Conservation (phyloP, 2,329 filamentous ascomycete genomes). For the Xylariaceae sp. region DNA sequence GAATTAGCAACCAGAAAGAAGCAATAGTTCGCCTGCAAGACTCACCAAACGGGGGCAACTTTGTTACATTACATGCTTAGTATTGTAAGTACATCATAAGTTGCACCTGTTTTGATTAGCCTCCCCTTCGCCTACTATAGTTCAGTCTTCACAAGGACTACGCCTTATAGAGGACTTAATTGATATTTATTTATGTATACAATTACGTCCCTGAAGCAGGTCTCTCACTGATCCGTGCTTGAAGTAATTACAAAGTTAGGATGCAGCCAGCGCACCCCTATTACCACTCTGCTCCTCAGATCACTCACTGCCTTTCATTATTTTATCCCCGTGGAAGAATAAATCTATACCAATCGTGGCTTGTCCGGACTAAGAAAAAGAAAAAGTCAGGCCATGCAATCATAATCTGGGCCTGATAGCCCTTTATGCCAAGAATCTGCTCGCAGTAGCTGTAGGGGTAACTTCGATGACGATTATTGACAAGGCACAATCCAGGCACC, state of each 20-base stretch:
- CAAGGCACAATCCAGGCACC: slow-evolving; percentile 41
- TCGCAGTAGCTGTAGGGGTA: not conserved
- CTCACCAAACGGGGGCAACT: not conserved
- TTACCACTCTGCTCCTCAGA: slow-evolving; percentile 1
- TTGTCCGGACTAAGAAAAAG: slow-evolving; percentile 8
- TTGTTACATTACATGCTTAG: not conserved
- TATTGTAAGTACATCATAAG: slow-evolving; percentile 1
- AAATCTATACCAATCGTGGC: slow-evolving; percentile 20
- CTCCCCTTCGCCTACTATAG: too few relatives aligned
- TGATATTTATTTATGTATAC: slow-evolving; percentile 15
- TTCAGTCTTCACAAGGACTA: not conserved
- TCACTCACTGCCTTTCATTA: slow-evolving; percentile 27
- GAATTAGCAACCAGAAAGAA: not conserved
- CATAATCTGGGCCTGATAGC: not conserved
- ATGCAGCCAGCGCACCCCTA: not conserved
- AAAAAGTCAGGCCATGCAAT: not conserved
- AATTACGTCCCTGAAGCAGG: slow-evolving; percentile 4
- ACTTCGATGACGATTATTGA: slow-evolving; percentile 20
- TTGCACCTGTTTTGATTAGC: too few relatives aligned
- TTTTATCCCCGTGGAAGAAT: slow-evolving; percentile 16
- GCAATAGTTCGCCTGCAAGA: not conserved
- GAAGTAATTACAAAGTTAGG: slow-evolving; percentile 7
- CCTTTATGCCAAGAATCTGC: slow-evolving; percentile 17
- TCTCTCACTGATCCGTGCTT: not conserved
- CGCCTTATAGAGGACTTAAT: slow-evolving; percentile 4